These are phyloP conservation scores for Ramaria sp. DNA, from an alignment of 768 basidiomycete genomes.

Conservation along the genomic window DNA sequence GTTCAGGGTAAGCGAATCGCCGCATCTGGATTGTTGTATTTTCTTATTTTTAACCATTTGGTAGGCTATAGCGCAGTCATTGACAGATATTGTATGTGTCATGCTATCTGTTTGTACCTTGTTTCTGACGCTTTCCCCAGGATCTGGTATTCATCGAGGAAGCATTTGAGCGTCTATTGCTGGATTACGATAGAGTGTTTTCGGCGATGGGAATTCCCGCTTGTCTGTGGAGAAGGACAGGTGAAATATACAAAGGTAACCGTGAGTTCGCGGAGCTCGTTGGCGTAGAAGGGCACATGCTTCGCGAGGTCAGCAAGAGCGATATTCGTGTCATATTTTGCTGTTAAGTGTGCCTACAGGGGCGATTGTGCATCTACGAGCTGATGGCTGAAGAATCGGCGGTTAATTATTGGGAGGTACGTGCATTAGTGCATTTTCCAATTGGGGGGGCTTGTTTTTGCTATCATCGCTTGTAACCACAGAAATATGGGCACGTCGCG, in stretches of 20 bases:
- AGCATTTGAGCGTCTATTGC: conserved; percentile 87
- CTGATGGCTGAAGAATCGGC: conserved; percentile 96
- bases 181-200: conserved; percentile 93
- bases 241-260: conserved; percentile 98
- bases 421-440: conserved; percentile 16
- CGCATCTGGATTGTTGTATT: conserved; percentile 2
- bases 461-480: neutral
- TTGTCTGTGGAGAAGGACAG: conserved; percentile 92
- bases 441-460: too few species aligned
- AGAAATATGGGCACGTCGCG: conserved; percentile 94
- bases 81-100: conserved; percentile 60
- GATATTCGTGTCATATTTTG: neutral
- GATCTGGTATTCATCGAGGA: conserved; percentile 98
- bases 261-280: conserved; percentile 89
- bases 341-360: conserved; percentile 29
- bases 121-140: conserved; percentile 22
- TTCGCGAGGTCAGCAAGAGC: conserved; percentile 58
- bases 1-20: conserved; percentile 49
- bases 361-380: conserved; percentile 92
- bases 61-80: conserved; percentile 72
- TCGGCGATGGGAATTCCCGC: conserved; percentile 96
- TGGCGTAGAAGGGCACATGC: conserved; percentile 75
- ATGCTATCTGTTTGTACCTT: conserved; percentile 1
- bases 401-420: conserved; percentile 94
- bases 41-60: conserved; percentile 1